Percentiles rank a stretch among this genome's conserved stretches.
Conservation (phyloP, 441 rosid species). For the Erodium chrysanthum region DNA sequence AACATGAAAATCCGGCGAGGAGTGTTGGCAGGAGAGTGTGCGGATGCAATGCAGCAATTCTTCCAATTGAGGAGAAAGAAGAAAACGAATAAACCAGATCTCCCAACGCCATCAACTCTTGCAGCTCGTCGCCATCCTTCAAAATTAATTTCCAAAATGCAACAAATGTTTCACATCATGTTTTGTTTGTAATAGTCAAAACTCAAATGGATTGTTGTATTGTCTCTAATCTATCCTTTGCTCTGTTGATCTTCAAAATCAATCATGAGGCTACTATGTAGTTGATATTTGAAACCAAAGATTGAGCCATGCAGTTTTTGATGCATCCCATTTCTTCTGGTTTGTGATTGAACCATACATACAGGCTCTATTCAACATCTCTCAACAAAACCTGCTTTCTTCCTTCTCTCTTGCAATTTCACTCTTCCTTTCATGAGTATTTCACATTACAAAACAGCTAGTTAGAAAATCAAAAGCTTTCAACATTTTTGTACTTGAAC, state of each 20-base stretch:
- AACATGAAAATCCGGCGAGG: conserved; percentile 76
- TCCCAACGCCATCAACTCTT: conserved; percentile 34
- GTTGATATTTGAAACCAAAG: not conserved
- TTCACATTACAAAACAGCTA: no score
- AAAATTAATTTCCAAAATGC: conserved; percentile 67
- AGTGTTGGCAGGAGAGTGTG: conserved; percentile 66
- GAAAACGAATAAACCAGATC: conserved; percentile 41
- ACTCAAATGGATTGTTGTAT: no score
- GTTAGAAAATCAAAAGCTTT: no score
- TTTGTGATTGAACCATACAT: no score
- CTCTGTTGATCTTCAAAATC: not conserved
- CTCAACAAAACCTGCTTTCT: no score
- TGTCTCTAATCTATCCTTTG: no score
- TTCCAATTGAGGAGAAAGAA: conserved; percentile 84
- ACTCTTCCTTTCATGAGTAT: no score
- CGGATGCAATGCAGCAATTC: conserved; percentile 81
- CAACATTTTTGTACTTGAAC: no score
- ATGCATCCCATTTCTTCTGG: not conserved
- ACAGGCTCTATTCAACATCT: no score
- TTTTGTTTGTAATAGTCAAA: conserved; percentile 46
- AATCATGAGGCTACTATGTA: not conserved
- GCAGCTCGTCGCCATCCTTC: conserved; percentile 46
- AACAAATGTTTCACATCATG: conserved; percentile 50
- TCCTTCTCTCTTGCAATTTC: no score
- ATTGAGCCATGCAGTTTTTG: not conserved